Evolutionary conservation across 306 rosid species (phyloP).

Genomic region (Citrullus mucosospermus): DNA sequence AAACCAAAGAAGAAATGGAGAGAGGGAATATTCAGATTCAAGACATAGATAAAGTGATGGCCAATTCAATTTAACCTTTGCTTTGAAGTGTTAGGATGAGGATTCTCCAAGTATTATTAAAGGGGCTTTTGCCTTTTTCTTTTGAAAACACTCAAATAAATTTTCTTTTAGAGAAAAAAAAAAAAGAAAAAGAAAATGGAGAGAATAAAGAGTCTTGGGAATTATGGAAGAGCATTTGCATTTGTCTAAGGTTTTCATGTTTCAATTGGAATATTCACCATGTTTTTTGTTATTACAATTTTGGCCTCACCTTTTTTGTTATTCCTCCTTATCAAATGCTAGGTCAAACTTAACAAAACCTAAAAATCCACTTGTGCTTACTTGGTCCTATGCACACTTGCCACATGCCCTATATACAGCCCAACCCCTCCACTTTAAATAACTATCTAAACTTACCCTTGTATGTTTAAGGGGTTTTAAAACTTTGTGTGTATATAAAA

Average conservation of each 20-base stretch:
- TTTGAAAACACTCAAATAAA: constrained; percentile 1
- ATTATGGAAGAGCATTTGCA: background rate
- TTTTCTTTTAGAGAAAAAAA: background rate
- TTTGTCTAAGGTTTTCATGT: constrained; percentile 9
- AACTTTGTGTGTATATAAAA: no score
- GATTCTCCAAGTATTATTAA: constrained; percentile 62
- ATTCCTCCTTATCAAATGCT: background rate
- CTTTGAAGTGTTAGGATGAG: constrained; percentile 20
- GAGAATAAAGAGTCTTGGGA: constrained; percentile 2
- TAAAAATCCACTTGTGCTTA: background rate
- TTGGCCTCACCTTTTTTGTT: background rate
- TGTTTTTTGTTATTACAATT: background rate
- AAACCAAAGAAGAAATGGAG: background rate
- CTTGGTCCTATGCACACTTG: background rate
- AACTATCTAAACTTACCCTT: no score
- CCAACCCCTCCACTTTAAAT: no score
- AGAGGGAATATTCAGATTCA: background rate
- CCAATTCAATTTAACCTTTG: background rate
- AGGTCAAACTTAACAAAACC: background rate
- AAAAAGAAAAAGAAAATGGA: background rate
- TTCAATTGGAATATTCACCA: background rate
- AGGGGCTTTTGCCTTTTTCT: constrained; percentile 19
- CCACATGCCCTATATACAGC: background rate
- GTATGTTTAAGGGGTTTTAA: no score
- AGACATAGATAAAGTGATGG: background rate